Percentiles rank a stretch among this genome's conserved stretches.
Conservation (phyloP, 75 land plant species). For the Selaginella moellendorffii region DNA sequence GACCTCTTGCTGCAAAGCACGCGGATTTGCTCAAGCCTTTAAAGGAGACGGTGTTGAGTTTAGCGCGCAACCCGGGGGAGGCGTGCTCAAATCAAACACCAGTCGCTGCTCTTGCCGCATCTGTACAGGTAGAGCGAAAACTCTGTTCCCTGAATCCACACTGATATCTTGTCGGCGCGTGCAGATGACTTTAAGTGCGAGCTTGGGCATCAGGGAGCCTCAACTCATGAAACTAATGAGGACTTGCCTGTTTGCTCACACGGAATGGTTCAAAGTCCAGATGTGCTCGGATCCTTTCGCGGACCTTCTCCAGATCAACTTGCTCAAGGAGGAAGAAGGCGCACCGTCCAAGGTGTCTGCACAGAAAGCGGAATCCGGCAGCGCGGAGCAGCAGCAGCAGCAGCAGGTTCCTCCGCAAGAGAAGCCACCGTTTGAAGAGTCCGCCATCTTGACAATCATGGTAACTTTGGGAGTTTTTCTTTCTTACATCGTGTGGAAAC, state of each 20-base stretch:
- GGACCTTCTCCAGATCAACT: conserved; percentile 46
- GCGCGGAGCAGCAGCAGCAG: conserved; percentile 7
- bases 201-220: conserved; percentile 88
- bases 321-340: conserved; percentile 44
- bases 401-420: conserved; percentile 25
- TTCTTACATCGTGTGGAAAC: too few species aligned
- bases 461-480: conserved; percentile 54
- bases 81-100: conserved; percentile 32
- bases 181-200: conserved; percentile 73
- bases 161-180: neutral
- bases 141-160: too few species aligned
- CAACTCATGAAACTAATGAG: conserved; percentile 80
- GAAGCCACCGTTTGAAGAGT: conserved; percentile 51
- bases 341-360: neutral
- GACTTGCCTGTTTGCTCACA: conserved; percentile 62
- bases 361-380: neutral
- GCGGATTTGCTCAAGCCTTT: conserved; percentile 54
- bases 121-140: conserved; percentile 74
- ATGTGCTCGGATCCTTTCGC: conserved; percentile 90
- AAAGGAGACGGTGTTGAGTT: conserved; percentile 76
- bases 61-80: conserved; percentile 57
- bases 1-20: conserved; percentile 74
- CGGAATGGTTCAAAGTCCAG: conserved; percentile 92
- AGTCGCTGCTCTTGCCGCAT: conserved; percentile 49
- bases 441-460: conserved; percentile 82